Conservation (phyloP, 305 asterid genomes). For the Fraxinus dipetala region DNA sequence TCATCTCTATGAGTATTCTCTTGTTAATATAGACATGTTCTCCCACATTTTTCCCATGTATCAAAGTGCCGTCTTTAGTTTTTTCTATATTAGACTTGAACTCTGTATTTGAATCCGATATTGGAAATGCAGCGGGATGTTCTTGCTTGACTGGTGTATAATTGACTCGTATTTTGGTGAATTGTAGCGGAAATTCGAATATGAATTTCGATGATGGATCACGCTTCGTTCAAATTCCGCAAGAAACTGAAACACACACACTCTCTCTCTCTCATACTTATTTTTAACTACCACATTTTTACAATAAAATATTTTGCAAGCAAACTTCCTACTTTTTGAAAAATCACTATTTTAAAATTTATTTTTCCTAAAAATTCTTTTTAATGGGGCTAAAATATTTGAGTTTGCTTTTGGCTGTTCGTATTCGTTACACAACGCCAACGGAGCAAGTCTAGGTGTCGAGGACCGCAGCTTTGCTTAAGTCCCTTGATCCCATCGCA, state of each 20-base stretch:
- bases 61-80: neutral
- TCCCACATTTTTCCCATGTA: neutral
- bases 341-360: no score
- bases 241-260: neutral
- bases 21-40: neutral
- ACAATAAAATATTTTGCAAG: no score
- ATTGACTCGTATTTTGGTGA: neutral
- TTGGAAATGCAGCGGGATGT: neutral
- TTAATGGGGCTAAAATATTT: no score
- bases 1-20: neutral
- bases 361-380: no score
- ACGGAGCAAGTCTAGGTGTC: neutral
- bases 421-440: neutral
- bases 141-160: neutral
- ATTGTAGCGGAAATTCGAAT: neutral
- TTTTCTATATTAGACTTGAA: neutral
- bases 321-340: no score
- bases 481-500: no score
- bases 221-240: neutral
- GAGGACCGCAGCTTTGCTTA: no score
- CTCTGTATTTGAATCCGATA: neutral
- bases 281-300: no score
- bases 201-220: neutral
- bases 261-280: no score
- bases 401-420: neutral